Evolutionary conservation across 768 basidiomycete genomes (phyloP), one percentile per base, ranked within the genome.

Genomic region (Pulveroboletus frians): DNA sequence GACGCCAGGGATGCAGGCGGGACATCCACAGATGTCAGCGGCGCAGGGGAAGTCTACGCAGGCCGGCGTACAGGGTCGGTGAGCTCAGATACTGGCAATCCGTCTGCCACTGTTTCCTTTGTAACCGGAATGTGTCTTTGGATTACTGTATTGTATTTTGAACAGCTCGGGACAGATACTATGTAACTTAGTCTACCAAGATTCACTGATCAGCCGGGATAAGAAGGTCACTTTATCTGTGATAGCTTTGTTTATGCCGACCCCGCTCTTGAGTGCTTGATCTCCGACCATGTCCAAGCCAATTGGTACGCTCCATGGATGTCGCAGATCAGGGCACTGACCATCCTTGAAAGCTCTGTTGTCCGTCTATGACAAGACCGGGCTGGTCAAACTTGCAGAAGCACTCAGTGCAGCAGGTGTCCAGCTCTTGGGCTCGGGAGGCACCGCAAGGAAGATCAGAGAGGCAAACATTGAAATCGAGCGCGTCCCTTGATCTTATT

Each of bases 391-490:
- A 46, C 79, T 99, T 40, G 96, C 96, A 20, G 77, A 81, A 57
- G 89, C 84, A n/a, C 82, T 98, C 50, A 76, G 80, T 50, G 75
- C 76, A 43, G 79, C 84, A 39, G 94, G 94, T 23, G 85, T 98
- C 62, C 83, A 84, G 41, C 79, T 99, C 10, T 73, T 99, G 15
- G 96, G 93, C 43, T 96, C 93, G 27, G 96, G 96, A 53, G 96
- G 96, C 47, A 99, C 96, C 11, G 94, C 96, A 32, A 98, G 95
- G 72, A 91, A 89, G 70, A 95, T 99, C 67, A 83, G 96, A 64
- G 93, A 97, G 32, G 84, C 90, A 27, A 93, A 92, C 9, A 81
- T 97, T 54, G 75, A 83, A 30, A 93, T 98, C 59, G 83, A 92
- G 95, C 92, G 63, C 56, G 90, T 78, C 21, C n/a, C 50, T 50